These are phyloP conservation scores for Clonostachys sp. DNA, from an alignment of 2,329 filamentous ascomycete genomes.

Conservation along the genomic window DNA sequence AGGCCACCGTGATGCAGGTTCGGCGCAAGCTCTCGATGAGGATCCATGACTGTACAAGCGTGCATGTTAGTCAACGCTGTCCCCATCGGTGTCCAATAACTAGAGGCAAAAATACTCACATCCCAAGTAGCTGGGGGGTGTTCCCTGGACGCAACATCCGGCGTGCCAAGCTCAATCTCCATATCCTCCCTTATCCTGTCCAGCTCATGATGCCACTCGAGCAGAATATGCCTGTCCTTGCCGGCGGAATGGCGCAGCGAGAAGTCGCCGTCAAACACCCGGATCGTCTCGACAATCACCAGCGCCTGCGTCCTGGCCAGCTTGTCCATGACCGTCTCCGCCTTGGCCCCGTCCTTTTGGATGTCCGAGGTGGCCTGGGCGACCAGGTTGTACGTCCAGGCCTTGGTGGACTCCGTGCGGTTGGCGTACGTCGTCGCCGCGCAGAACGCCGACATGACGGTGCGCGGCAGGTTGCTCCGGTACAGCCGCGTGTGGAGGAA, in stretches of 20 bases:
- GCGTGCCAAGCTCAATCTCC: constrained; percentile 15
- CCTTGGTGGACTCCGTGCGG: constrained; percentile 27
- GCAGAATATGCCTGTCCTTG: constrained; percentile 25
- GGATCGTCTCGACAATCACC: constrained; percentile 31
- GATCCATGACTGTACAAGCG: constrained; percentile 26
- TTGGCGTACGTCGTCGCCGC: constrained; percentile 30
- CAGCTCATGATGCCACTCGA: constrained; percentile 30
- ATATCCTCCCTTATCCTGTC: constrained; percentile 23
- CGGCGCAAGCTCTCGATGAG: constrained; percentile 34
- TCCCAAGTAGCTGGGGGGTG: constrained; percentile 35
- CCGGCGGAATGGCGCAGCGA: constrained; percentile 31
- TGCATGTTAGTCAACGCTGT: constrained; percentile 1
- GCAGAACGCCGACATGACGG: constrained; percentile 32
- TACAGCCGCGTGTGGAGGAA: constrained; percentile 39
- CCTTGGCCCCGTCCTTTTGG: constrained; percentile 23
- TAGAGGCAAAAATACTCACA: constrained; percentile 16
- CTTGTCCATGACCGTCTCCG: constrained; percentile 25
- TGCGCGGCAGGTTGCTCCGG: constrained; percentile 26
- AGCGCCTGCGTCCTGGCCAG: constrained; percentile 37
- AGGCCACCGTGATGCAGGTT: constrained; percentile 24
- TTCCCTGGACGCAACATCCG: constrained; percentile 14
- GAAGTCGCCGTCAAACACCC: constrained; percentile 38
- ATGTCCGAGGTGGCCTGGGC: constrained; percentile 28
- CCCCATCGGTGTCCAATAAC: background rate
- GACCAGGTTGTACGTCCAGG: constrained; percentile 31